A percentile compares a stretch with the other conserved stretches of the same genome.
These are phyloP conservation scores for Austroboletus eburneus DNA, from an alignment of 768 basidiomycete species.

Conservation along the genomic window DNA sequence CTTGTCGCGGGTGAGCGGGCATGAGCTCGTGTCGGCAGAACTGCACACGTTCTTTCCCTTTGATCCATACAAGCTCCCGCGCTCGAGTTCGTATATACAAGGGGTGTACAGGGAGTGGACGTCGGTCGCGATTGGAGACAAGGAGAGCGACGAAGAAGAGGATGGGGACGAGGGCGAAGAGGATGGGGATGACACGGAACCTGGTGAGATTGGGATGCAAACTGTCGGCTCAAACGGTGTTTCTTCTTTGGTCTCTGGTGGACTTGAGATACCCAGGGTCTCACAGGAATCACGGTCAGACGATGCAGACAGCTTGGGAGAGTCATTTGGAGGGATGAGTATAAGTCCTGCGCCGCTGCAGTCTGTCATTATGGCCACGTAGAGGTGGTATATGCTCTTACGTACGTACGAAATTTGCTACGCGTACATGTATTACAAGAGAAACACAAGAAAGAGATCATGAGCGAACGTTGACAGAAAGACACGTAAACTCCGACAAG, in stretches of 20 bases:
- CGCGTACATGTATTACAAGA: too few species aligned
- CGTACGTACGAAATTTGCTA: too few species aligned
- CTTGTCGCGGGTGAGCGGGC: slow-evolving; percentile 25
- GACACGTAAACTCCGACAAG: slow-evolving; percentile 18
- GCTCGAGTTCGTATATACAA: slow-evolving; percentile 73
- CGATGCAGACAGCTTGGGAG: slow-evolving; percentile 54
- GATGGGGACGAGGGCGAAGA: slow-evolving; percentile 33
- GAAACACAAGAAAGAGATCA: too few species aligned
- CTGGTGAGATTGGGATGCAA: neutral
- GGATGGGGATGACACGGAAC: slow-evolving; percentile 3
- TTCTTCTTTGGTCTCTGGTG: slow-evolving; percentile 2
- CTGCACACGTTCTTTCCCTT: slow-evolving; percentile 97
- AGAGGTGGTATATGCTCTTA: neutral
- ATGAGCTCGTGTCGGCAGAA: slow-evolving; percentile 51
- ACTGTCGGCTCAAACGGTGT: slow-evolving; percentile 4
- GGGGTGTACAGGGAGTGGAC: slow-evolving; percentile 89
- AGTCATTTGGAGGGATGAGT: slow-evolving; percentile 77
- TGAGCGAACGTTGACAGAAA: slow-evolving; percentile 17
- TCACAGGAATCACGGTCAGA: slow-evolving; percentile 27
- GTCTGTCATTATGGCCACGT: slow-evolving; percentile 13
- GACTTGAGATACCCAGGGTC: slow-evolving; percentile 22
- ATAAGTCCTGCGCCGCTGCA: slow-evolving; percentile 60
- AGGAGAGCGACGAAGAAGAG: slow-evolving; percentile 68
- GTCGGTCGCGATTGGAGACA: slow-evolving; percentile 65
- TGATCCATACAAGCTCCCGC: slow-evolving; percentile 90